Evolutionary conservation across 2,329 filamentous ascomycete genomes (phyloP).

Genomic region (Teratosphaeria pseudoeucalypti): DNA sequence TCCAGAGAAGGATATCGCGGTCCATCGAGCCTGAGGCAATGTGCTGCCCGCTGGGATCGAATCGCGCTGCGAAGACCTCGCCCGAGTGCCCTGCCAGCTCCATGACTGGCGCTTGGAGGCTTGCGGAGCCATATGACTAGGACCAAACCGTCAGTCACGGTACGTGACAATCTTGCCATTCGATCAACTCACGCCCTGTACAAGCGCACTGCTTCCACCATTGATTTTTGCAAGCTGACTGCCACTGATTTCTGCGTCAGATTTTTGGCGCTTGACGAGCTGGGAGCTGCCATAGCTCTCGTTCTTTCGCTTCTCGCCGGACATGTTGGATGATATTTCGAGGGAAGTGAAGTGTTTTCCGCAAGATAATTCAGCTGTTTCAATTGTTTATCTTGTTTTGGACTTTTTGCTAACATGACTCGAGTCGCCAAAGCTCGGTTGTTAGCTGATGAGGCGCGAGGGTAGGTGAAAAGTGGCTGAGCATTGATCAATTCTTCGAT

Average conservation of each 20-base stretch:
- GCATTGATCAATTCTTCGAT: too few species aligned
- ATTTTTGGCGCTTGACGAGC: constrained; percentile 82
- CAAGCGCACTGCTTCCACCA: constrained; percentile 45
- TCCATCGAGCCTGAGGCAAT: constrained; percentile 97
- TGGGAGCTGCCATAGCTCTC: constrained; percentile 70
- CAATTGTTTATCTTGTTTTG: neutral
- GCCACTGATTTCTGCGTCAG: constrained; percentile 45
- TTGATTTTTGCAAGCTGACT: constrained; percentile 50
- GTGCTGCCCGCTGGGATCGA: constrained; percentile 76
- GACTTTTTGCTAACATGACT: neutral
- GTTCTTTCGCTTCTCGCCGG: constrained; percentile 83
- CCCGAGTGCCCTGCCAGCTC: constrained; percentile 68
- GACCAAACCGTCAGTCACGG: constrained; percentile 5
- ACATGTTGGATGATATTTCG: constrained; percentile 49
- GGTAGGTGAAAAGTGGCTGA: too few species aligned
- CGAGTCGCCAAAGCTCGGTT: neutral
- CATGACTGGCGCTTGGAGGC: constrained; percentile 84
- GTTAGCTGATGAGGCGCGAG: too few species aligned
- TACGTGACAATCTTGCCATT: constrained; percentile 22
- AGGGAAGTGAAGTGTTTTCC: neutral
- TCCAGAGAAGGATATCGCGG: constrained; percentile 86
- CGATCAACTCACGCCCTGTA: constrained; percentile 52
- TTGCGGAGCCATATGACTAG: constrained; percentile 69
- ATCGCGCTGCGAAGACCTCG: constrained; percentile 83
- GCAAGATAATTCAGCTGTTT: neutral